Evolutionary conservation across 2,329 filamentous ascomycete genomes (phyloP).

Genomic region (Paraconiothyrium brasiliense): DNA sequence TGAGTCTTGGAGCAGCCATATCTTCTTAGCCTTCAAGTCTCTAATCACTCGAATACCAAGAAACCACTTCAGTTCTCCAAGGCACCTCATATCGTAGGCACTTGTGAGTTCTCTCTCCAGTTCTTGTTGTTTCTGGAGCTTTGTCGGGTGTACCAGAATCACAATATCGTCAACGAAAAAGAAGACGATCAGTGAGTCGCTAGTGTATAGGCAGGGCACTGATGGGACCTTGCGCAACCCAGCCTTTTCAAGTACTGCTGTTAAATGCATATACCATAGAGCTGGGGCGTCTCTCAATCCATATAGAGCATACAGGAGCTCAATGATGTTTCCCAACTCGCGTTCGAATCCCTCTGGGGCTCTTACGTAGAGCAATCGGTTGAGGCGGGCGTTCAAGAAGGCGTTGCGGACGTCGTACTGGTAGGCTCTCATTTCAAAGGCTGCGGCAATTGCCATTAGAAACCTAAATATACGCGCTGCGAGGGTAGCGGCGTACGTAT

Average conservation of each 20-base stretch:
- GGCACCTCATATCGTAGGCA: too few relatives aligned
- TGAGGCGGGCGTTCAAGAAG: background rate
- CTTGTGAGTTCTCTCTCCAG: too few relatives aligned
- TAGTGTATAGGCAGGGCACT: conserved; percentile 20
- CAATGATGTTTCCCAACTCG: conserved; percentile 12
- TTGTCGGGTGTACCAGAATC: too few relatives aligned
- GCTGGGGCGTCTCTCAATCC: conserved; percentile 22
- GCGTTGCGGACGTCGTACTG: background rate
- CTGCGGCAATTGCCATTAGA: background rate
- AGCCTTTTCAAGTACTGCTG: conserved; percentile 19
- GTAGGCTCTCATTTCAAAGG: background rate
- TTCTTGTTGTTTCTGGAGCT: too few relatives aligned
- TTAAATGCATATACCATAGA: conserved; percentile 27
- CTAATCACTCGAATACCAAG: too few relatives aligned
- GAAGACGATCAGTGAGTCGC: conserved; percentile 12
- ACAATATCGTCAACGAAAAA: too few relatives aligned
- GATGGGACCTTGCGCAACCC: conserved; percentile 16
- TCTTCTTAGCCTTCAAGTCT: background rate
- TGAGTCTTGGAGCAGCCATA: conserved; percentile 2
- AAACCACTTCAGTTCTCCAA: too few relatives aligned
- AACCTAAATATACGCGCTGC: background rate
- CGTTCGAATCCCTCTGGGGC: conserved; percentile 24
- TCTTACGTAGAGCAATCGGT: background rate
- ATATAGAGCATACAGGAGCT: conserved; percentile 28
- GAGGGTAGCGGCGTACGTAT: conserved; percentile 3